A percentile compares a stretch with the other conserved stretches of the same genome.
phyloP scores from a whole-genome alignment of 192 early-diverging fungal species.

The Coemansia sp. region DNA sequence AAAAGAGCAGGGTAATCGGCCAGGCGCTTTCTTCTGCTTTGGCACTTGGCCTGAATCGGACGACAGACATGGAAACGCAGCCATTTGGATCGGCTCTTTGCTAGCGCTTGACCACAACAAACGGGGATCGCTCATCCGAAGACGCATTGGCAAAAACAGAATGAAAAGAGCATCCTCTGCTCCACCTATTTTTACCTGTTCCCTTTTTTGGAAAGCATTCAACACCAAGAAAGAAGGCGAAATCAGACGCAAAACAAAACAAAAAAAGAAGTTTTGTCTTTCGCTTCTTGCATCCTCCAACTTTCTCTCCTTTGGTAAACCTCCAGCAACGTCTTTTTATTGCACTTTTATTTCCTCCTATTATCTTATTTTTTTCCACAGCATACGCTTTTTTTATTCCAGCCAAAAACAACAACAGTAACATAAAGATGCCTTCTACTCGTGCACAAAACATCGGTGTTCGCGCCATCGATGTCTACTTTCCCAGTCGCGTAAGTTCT shows the following conservation, averaged over 20 bases:
- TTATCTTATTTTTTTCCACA: constrained; percentile 1
- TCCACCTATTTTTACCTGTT: too few species aligned
- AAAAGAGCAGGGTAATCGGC: too few species aligned
- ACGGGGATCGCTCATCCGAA: background rate
- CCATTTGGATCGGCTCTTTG: too few species aligned
- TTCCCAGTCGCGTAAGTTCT: constrained; percentile 58
- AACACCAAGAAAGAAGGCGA: background rate
- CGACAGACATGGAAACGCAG: too few species aligned
- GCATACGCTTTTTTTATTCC: background rate
- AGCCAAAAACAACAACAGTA: background rate
- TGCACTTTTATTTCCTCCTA: constrained; percentile 9
- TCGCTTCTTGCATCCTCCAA: too few species aligned
- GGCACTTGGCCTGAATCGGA: too few species aligned
- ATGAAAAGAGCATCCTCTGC: background rate
- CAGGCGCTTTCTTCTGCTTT: too few species aligned
- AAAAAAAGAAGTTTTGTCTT: background rate
- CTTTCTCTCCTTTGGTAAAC: too few species aligned
- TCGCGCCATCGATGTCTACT: constrained; percentile 68
- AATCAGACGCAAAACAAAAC: background rate
- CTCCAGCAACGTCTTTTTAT: background rate
- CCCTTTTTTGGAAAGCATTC: background rate
- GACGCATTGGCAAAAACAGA: background rate
- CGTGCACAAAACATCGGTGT: constrained; percentile 66
- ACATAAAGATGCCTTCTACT: constrained; percentile 20
- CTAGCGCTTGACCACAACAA: background rate